Evolutionary conservation across 805 yeast genomes (phyloP).

Genomic region (Jamesozyma hellenica): DNA sequence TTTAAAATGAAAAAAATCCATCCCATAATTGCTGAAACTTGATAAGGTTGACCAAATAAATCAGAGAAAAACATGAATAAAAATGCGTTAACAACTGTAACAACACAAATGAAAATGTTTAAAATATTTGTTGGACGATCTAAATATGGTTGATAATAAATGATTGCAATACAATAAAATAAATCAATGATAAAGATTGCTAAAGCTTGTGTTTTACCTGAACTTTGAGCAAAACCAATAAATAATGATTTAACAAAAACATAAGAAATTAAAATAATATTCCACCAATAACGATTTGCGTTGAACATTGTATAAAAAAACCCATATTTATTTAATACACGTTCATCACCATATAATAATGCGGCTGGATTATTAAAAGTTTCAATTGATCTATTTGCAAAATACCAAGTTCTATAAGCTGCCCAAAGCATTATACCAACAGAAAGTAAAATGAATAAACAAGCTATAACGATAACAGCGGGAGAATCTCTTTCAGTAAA

Average conservation of each 20-base stretch:
- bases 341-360: conserved; percentile 66
- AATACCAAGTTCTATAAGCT: conserved; percentile 49
- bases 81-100: conserved; percentile 68
- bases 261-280: conserved; percentile 51
- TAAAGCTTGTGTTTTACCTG: conserved; percentile 74
- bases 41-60: conserved; percentile 71
- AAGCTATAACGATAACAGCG: conserved; percentile 76
- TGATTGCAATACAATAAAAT: conserved; percentile 52
- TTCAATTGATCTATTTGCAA: conserved; percentile 52
- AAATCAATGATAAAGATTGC: conserved; percentile 69
- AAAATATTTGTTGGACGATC: conserved; percentile 73
- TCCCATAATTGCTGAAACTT: conserved; percentile 80
- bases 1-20: conserved; percentile 81
- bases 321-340: conserved; percentile 68
- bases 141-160: conserved; percentile 62
- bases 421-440: conserved; percentile 55
- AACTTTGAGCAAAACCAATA: conserved; percentile 65
- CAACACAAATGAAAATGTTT: conserved; percentile 60
- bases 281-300: conserved; percentile 78
- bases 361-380: conserved; percentile 77
- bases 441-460: conserved; percentile 53
- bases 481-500: conserved; percentile 74
- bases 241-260: conserved; percentile 58
- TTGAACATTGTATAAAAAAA: conserved; percentile 83
- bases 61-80: conserved; percentile 79